Conservation (phyloP, 176 grass and related monocot genomes). For the Oropetium thomaeum region DNA sequence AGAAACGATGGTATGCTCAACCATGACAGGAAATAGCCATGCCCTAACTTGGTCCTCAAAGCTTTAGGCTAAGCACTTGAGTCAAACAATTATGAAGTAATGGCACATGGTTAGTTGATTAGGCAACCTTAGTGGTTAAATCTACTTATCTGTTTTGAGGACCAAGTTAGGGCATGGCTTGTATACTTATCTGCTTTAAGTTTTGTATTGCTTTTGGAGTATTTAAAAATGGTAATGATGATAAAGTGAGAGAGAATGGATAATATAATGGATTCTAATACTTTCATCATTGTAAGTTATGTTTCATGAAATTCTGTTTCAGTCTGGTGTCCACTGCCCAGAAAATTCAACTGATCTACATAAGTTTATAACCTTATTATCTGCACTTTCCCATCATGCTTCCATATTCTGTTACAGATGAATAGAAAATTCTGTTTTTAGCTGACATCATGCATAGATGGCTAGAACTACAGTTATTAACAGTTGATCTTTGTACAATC, state of each 20-base stretch:
- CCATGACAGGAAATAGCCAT: background rate
- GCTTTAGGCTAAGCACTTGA: background rate
- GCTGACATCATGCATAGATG: background rate
- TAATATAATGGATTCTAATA: background rate
- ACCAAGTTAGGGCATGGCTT: background rate
- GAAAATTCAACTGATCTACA: background rate
- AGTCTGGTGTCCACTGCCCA: background rate
- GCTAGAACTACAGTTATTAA: background rate
- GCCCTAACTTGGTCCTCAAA: too few relatives aligned
- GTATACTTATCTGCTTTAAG: too few relatives aligned
- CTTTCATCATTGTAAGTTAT: background rate
- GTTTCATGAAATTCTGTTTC: background rate
- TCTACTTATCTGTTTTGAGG: background rate
- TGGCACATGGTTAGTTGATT: background rate
- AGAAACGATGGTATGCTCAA: background rate
- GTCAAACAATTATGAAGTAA: background rate
- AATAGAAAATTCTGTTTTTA: slow-evolving; percentile 21
- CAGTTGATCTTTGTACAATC: background rate
- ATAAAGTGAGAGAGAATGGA: background rate
- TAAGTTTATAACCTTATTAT: background rate
- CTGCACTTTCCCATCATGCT: background rate
- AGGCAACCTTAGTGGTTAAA: background rate
- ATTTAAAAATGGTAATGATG: background rate
- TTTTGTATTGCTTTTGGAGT: background rate
- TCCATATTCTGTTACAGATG: background rate